phyloP scores from a whole-genome alignment of 73 alveolate species.

The Symbiodinium natans region DNA sequence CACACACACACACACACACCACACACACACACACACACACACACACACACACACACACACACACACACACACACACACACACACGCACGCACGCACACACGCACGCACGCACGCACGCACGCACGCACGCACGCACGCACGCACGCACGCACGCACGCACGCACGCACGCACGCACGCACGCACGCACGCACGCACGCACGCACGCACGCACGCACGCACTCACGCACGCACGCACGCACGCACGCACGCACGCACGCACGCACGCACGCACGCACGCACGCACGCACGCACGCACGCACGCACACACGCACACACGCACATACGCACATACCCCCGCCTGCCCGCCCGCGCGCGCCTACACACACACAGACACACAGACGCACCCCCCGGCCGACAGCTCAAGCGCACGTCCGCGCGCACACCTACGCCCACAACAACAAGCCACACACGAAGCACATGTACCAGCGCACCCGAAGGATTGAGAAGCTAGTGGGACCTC shows the following conservation, averaged over 20 bases:
- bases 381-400: no score
- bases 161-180: constrained; percentile 33
- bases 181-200: constrained; percentile 41
- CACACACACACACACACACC: no score
- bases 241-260: constrained; percentile 41
- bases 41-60: constrained; percentile 35
- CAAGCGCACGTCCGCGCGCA: no score
- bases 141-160: constrained; percentile 14
- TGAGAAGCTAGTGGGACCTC: no score
- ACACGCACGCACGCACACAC: constrained; percentile 22
- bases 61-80: constrained; percentile 7
- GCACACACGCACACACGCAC: constrained; percentile 33
- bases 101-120: constrained; percentile 98
- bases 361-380: no score
- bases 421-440: no score
- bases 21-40: no score
- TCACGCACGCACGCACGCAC: constrained; percentile 42
- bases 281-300: constrained; percentile 41
- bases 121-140: constrained; percentile 95
- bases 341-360: no score
- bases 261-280: constrained; percentile 41
- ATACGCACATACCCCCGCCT: constrained; percentile 14
- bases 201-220: constrained; percentile 41
- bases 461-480: no score
- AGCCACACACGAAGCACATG: no score